Evolutionary conservation across 495 filamentous ascomycete genomes (phyloP), one percentile per base, ranked within the genome.

Genomic region (Sphaerosporella brunnea): DNA sequence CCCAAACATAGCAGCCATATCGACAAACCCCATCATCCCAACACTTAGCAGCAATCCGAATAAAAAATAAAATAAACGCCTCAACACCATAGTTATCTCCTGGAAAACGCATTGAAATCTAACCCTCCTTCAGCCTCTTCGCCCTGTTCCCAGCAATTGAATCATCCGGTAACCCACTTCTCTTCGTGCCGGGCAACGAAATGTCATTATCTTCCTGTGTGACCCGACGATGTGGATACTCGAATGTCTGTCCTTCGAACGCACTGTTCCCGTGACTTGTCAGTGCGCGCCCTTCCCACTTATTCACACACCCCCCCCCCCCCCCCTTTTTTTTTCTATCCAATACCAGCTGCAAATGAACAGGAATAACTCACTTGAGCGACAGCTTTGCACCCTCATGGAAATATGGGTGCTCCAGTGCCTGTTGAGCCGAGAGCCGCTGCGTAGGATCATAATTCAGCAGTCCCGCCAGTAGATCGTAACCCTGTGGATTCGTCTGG

Each of bases 161-260:
- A 68, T 94, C 88, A 63, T 93, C 88, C 3, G 82, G 81, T 46
- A 93, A 54, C 1, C 84, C 90, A 51, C 81, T 86, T 38, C 87
- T 70, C 65, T 96, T 96, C 1, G 88, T 94, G 1, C 90, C 90
- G 4, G 90, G 84, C 26, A 93, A 62, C 62, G 83, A 71, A 45
- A 95, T 93, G 64, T 95, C 90, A 58, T 92, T 92, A 58, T 94
- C 85, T 54, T 96, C 90, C 56, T 88, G 79, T 44, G 78, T 92
- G 4, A 99, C 87, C 35, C 84, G 73, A 1, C 90, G 76, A 57
- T 81, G 75, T 1, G 92, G 90, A 65, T 99, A 99, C 59, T 90
- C 80, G 49, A 72, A 74, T 58, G 80, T 80, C 40, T 83, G 69
- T 0, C 85, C 84, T 56, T 93, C 84, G 55, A 99, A 99, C 61